Evolutionary conservation across 805 yeast species (phyloP).

Genomic region (Candida chauliodis): DNA sequence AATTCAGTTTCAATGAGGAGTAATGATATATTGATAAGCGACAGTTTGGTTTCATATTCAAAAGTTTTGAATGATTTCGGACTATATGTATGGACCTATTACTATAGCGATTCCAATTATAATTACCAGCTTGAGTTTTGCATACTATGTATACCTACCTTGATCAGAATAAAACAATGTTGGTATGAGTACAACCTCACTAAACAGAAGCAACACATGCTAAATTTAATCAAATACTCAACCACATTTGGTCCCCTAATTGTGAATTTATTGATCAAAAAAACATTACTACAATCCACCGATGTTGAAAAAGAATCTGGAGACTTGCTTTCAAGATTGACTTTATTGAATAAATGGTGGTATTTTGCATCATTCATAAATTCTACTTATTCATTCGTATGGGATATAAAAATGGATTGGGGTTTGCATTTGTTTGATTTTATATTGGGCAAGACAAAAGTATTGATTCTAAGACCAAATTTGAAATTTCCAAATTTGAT

Average conservation of each 20-base stretch:
- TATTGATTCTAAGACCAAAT: constrained; percentile 20
- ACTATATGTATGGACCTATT: constrained; percentile 46
- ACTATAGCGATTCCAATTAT: constrained; percentile 31
- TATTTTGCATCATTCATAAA: constrained; percentile 48
- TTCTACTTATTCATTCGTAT: constrained; percentile 73
- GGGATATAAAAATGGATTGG: constrained; percentile 96
- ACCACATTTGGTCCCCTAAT: constrained; percentile 46
- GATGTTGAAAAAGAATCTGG: constrained; percentile 12
- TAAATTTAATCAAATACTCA: constrained; percentile 73
- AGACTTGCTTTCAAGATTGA: constrained; percentile 14
- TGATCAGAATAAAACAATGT: constrained; percentile 83
- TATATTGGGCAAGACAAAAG: constrained; percentile 14
- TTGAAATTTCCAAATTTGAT: constrained; percentile 13
- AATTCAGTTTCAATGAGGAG: constrained; percentile 55
- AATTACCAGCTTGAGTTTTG: constrained; percentile 28
- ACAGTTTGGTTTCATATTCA: constrained; percentile 78
- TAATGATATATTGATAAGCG: constrained; percentile 80
- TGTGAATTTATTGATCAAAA: constrained; percentile 25
- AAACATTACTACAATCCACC: constrained; percentile 12
- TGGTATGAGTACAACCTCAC: constrained; percentile 58
- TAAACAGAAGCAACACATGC: constrained; percentile 51
- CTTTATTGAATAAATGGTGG: constrained; percentile 38
- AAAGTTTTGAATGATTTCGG: constrained; percentile 72
- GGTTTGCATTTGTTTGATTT: constrained; percentile 52
- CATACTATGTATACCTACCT: constrained; percentile 52